These are phyloP conservation scores for Fomitopsis pulvina DNA, from an alignment of 768 basidiomycete species.

Conservation along the genomic window DNA sequence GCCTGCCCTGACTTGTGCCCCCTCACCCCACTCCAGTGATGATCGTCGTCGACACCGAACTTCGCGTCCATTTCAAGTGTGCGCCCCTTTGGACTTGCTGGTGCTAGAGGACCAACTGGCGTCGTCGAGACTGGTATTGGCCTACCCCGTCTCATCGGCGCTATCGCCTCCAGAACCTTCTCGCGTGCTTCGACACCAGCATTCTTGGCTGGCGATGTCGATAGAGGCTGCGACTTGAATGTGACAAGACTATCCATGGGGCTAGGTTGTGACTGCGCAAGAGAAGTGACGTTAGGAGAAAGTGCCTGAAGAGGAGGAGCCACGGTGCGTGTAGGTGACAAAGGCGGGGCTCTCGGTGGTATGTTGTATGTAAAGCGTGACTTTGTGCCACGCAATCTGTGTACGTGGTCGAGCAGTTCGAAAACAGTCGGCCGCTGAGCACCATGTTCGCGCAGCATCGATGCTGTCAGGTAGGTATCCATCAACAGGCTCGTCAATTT, in stretches of 20 bases:
- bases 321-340: slow-evolving; percentile 27
- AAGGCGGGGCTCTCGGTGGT: slow-evolving; percentile 39
- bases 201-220: slow-evolving; percentile 27
- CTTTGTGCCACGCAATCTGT: slow-evolving; percentile 81
- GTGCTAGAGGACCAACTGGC: slow-evolving; percentile 17
- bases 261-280: slow-evolving; percentile 3
- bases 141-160: slow-evolving; percentile 70
- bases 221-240: slow-evolving; percentile 22
- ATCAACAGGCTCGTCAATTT: neutral
- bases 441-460: slow-evolving; percentile 92
- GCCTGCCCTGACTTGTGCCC: slow-evolving; percentile 24
- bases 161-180: slow-evolving; percentile 72
- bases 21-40: slow-evolving; percentile 17
- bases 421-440: slow-evolving; percentile 82
- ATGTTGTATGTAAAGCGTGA: slow-evolving; percentile 69
- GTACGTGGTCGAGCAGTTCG: slow-evolving; percentile 77
- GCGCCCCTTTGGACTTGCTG: slow-evolving; percentile 21
- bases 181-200: slow-evolving; percentile 67
- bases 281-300: slow-evolving; percentile 16
- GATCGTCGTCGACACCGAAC: slow-evolving; percentile 25
- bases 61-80: slow-evolving; percentile 17
- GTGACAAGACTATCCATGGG: slow-evolving; percentile 34
- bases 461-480: slow-evolving; percentile 39
- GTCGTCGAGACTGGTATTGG: slow-evolving; percentile 26
- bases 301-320: slow-evolving; percentile 19